Percentiles rank a stretch among this genome's conserved stretches.
Evolutionary conservation across 148 eudicot species (phyloP).

Genomic region (Limonium bicolor): DNA sequence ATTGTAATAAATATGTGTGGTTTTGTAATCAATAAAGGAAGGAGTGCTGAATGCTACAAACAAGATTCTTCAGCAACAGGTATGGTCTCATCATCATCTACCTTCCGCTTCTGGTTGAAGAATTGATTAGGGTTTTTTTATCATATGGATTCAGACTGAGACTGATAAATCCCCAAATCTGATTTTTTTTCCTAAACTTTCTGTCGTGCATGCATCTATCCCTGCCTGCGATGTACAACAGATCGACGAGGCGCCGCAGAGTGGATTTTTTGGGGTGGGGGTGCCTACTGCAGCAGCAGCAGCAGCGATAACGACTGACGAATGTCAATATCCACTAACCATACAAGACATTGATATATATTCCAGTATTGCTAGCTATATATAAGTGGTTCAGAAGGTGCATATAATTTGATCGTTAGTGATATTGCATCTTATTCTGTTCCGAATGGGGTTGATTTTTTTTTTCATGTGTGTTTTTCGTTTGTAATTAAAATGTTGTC

Average conservation of each 20-base stretch:
- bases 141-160: not conserved
- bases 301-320: slow-evolving; percentile 2
- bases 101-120: too few relatives aligned
- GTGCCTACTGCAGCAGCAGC: too few relatives aligned
- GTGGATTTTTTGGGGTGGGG: slow-evolving; percentile 1
- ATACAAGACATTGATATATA: slow-evolving; percentile 2
- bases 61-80: slow-evolving; percentile 73
- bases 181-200: not conserved
- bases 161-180: not conserved
- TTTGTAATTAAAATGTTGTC: too few relatives aligned
- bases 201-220: not conserved
- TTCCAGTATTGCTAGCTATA: slow-evolving; percentile 3
- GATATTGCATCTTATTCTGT: too few relatives aligned
- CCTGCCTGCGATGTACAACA: not conserved
- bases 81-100: too few relatives aligned
- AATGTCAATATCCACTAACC: slow-evolving; percentile 4
- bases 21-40: slow-evolving; percentile 24
- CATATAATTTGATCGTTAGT: too few relatives aligned
- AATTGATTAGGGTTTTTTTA: too few relatives aligned
- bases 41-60: slow-evolving; percentile 68
- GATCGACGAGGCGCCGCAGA: slow-evolving; percentile 7
- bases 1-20: not conserved
- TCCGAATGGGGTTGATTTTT: too few relatives aligned
- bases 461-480: too few relatives aligned
- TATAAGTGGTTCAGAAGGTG: too few relatives aligned